These are phyloP conservation scores for Suillus sp. DNA, from an alignment of 768 basidiomycete species.

Conservation along the genomic window DNA sequence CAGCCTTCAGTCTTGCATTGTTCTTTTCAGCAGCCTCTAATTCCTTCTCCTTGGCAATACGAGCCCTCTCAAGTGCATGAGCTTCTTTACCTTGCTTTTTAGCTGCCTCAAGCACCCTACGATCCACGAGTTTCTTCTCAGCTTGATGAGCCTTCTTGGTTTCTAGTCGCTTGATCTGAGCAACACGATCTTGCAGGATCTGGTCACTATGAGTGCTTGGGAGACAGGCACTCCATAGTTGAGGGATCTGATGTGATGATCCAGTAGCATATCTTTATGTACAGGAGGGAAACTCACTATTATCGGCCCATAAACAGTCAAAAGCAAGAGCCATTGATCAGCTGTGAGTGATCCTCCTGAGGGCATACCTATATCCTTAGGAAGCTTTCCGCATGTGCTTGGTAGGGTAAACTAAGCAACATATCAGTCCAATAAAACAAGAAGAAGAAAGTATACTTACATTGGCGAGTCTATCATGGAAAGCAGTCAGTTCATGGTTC, in stretches of 20 bases:
- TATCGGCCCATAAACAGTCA: conserved; percentile 32
- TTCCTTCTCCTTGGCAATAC: conserved; percentile 6
- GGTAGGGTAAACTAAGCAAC: neutral
- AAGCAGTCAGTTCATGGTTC: neutral
- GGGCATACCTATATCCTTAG: conserved; percentile 32
- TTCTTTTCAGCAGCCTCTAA: neutral
- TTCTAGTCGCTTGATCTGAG: neutral
- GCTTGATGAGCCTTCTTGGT: neutral
- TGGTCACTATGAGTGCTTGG: neutral
- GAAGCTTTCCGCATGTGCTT: conserved; percentile 18
- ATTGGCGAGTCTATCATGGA: conserved; percentile 5
- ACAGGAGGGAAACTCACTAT: conserved; percentile 19
- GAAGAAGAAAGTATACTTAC: conserved; percentile 5
- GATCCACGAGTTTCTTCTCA: neutral
- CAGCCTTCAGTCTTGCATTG: neutral
- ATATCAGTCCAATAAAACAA: neutral
- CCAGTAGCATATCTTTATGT: too few species aligned
- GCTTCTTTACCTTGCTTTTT: conserved; percentile 11
- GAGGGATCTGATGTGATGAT: conserved; percentile 4
- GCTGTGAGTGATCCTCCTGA: conserved; percentile 38
- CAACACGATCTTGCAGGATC: conserved; percentile 1
- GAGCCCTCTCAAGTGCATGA: neutral
- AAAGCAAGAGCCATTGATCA: conserved; percentile 36
- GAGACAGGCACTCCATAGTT: conserved; percentile 25
- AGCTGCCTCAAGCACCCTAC: neutral